Percentiles rank a stretch among this genome's conserved stretches.
Conservation (phyloP, 2,329 filamentous ascomycete genomes). For the Clonostachys rosea region DNA sequence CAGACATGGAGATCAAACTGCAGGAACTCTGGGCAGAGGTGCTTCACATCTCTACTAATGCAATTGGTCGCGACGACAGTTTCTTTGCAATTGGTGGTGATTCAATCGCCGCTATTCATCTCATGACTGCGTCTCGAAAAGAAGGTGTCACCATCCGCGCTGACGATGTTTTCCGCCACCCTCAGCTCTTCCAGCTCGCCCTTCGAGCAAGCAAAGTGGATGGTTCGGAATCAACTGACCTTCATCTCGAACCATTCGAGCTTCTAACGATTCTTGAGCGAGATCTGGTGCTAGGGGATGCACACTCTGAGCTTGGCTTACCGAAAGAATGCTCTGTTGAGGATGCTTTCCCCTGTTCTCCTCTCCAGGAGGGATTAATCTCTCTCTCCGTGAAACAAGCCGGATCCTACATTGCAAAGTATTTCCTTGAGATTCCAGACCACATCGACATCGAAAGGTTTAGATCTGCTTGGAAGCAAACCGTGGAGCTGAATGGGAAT, state of each 20-base stretch:
- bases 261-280: not conserved
- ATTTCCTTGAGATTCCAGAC: conserved; percentile 10
- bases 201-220: not conserved
- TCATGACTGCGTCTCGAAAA: conserved; percentile 3
- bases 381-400: conserved; percentile 32
- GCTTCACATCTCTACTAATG: not conserved
- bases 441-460: conserved; percentile 12
- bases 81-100: conserved; percentile 9
- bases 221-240: not conserved
- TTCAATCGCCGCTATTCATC: conserved; percentile 8
- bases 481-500: conserved; percentile 1
- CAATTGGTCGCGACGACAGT: conserved; percentile 3
- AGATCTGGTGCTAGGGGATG: not conserved
- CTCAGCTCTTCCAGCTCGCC: not conserved
- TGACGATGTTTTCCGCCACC: conserved; percentile 7
- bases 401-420: conserved; percentile 24
- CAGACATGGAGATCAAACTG: conserved; percentile 17
- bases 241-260: not conserved
- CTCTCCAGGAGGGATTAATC: conserved; percentile 43
- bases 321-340: conserved; percentile 19
- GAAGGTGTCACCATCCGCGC: conserved; percentile 4
- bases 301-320: not conserved
- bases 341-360: conserved; percentile 43
- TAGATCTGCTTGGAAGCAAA: conserved; percentile 14
- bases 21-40: conserved; percentile 20